Evolutionary conservation across 305 asterid species (phyloP).

Genomic region (Solanum hybrid): DNA sequence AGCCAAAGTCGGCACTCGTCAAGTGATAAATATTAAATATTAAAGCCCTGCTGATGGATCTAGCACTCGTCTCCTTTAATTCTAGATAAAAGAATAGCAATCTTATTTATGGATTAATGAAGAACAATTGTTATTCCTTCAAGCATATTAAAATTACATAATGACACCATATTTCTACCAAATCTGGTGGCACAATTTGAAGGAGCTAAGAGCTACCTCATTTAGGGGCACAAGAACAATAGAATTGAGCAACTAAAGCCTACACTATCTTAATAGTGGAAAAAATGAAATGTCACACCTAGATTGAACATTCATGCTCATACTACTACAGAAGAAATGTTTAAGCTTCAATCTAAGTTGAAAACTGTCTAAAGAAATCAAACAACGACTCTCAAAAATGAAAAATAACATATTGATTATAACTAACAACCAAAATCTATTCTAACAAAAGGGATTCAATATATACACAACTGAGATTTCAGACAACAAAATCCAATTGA

Average conservation of each 20-base stretch:
- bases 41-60: not conserved
- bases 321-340: not conserved
- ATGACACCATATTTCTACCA: not conserved
- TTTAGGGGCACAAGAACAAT: not conserved
- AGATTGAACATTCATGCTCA: not conserved
- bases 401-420: not conserved
- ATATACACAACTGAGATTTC: not conserved
- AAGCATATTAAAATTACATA: not conserved
- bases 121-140: not conserved
- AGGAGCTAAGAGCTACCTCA: not conserved
- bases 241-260: not conserved
- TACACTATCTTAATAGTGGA: not conserved
- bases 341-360: not conserved
- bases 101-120: not conserved
- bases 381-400: not conserved
- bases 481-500: not conserved
- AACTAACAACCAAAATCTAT: not conserved
- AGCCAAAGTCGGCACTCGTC: not conserved
- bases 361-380: not conserved
- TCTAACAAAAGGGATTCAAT: not conserved
- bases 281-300: not conserved
- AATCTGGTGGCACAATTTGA: not conserved
- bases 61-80: not conserved
- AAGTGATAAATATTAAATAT: not conserved
- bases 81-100: not conserved